Conservation (phyloP, 352 stramenopile species). For the Paralagenidium karlingii region DNA sequence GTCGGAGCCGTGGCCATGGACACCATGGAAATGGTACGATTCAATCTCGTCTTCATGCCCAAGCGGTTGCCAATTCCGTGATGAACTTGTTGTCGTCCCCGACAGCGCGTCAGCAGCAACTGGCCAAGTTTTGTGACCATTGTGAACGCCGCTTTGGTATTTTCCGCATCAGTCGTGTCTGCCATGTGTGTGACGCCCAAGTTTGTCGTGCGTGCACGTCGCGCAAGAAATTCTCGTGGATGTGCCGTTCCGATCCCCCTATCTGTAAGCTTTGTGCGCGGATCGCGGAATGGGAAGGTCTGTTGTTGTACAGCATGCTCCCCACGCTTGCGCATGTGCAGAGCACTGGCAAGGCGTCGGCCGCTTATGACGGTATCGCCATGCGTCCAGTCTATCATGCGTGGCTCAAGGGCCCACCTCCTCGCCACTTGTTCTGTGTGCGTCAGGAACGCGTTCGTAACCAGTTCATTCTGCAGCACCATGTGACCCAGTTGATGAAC, state of each 20-base stretch:
- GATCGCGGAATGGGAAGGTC: neutral
- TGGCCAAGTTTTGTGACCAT: neutral
- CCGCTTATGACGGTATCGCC: neutral
- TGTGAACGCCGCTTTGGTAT: slow-evolving; percentile 1
- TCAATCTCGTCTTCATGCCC: no score
- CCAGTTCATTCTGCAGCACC: slow-evolving; percentile 7
- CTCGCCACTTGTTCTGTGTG: no score
- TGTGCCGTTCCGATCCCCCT: no score
- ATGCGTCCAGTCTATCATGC: neutral
- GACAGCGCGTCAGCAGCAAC: no score
- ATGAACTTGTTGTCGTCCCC: no score
- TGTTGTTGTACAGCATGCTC: slow-evolving; percentile 1
- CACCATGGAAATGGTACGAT: no score
- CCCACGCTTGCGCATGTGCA: neutral
- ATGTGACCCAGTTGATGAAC: slow-evolving; percentile 15
- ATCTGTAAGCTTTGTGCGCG: neutral
- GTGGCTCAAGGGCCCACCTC: no score
- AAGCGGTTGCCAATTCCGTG: no score
- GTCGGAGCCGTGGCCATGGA: no score
- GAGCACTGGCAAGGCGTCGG: neutral
- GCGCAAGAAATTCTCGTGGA: no score
- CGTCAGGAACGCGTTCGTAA: slow-evolving; percentile 9
- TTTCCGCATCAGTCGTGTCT: neutral
- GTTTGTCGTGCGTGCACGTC: slow-evolving; percentile 1
- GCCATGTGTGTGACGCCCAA: neutral